Conservation (phyloP, 495 filamentous ascomycete genomes). For the Clohesyomyces aquaticus region DNA sequence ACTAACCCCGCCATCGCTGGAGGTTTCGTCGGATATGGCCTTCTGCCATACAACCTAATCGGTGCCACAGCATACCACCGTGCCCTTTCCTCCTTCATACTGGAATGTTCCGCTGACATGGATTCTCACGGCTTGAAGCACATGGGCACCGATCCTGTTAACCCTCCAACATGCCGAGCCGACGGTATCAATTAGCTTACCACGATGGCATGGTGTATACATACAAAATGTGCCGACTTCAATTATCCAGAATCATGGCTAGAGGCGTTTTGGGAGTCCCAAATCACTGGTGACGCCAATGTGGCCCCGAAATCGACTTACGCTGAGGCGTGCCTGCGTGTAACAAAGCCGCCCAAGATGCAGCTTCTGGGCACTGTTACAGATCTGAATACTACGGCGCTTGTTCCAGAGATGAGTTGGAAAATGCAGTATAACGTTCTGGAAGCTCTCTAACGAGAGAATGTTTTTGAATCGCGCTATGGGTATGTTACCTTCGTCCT, state of each 20-base stretch:
- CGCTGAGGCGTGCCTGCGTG: not conserved
- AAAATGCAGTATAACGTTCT: not conserved
- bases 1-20: too few species aligned
- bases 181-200: too few species aligned
- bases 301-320: slow-evolving; percentile 22
- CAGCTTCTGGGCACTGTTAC: not conserved
- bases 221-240: slow-evolving; percentile 11
- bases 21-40: too few species aligned
- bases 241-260: slow-evolving; percentile 2
- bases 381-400: not conserved
- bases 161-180: too few species aligned
- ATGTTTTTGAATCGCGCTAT: slow-evolving; percentile 11
- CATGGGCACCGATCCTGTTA: too few species aligned
- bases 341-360: not conserved
- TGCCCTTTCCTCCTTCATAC: too few species aligned
- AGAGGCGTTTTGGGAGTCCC: slow-evolving; percentile 16
- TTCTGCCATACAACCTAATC: too few species aligned
- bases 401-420: not conserved
- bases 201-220: slow-evolving; percentile 25
- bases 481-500: not conserved
- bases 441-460: not conserved
- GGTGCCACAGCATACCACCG: too few species aligned
- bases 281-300: slow-evolving; percentile 8
- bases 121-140: too few species aligned
- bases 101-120: too few species aligned